These are phyloP conservation scores for Atkinsonella hypoxylon DNA, from an alignment of 2,329 filamentous ascomycete genomes.

Conservation along the genomic window DNA sequence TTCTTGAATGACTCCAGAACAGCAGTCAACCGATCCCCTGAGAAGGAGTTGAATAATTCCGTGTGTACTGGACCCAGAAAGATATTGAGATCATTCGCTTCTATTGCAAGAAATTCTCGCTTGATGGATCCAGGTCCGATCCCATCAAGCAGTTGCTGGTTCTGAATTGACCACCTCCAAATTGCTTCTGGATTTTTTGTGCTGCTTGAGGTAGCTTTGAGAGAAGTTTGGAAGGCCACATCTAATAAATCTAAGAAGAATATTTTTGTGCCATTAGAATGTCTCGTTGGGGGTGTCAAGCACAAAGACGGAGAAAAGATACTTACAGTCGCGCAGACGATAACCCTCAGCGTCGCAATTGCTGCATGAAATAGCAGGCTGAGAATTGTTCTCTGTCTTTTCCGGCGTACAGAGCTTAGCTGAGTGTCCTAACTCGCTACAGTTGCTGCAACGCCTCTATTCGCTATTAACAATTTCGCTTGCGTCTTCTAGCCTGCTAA, in stretches of 20 bases:
- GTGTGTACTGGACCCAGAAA: too few relatives aligned
- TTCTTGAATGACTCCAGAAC: constrained; percentile 9
- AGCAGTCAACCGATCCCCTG: constrained; percentile 7
- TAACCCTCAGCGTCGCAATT: constrained; percentile 55
- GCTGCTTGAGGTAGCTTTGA: too few relatives aligned
- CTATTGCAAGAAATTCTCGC: too few relatives aligned
- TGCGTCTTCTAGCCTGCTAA: constrained; percentile 51
- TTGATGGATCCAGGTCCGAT: too few relatives aligned
- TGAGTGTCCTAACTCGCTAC: constrained; percentile 50
- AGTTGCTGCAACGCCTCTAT: constrained; percentile 50
- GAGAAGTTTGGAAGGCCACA: too few relatives aligned
- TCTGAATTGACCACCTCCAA: too few relatives aligned
- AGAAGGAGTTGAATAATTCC: constrained; percentile 20
- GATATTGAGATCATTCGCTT: too few relatives aligned
- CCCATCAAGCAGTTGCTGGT: too few relatives aligned
- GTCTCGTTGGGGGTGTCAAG: too few relatives aligned
- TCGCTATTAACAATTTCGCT: constrained; percentile 51
- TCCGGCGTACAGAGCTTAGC: constrained; percentile 50
- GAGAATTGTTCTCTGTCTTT: constrained; percentile 32
- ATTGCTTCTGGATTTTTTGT: too few relatives aligned
- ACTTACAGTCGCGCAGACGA: constrained; percentile 56
- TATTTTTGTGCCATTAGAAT: too few relatives aligned
- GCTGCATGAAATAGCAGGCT: constrained; percentile 43
- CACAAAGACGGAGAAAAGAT: neutral
- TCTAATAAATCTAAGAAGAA: too few relatives aligned